Evolutionary conservation across 306 rosid genomes (phyloP).

Genomic region (Cicer pinnatifidum): DNA sequence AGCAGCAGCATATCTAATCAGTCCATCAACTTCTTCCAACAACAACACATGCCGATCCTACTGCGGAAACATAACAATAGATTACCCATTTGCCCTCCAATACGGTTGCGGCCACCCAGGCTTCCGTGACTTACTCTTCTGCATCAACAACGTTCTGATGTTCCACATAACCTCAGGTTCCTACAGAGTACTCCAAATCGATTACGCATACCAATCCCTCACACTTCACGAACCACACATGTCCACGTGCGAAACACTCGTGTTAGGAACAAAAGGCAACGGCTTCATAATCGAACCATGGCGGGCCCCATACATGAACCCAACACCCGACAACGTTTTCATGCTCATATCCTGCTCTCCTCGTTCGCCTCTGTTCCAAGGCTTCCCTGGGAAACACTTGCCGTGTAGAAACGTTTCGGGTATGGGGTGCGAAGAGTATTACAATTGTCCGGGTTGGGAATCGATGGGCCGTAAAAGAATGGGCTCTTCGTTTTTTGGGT

Average conservation of each 20-base stretch:
- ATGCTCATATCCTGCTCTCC: slow-evolving; percentile 93
- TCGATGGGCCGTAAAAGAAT: slow-evolving; percentile 59
- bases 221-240: slow-evolving; percentile 93
- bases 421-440: slow-evolving; percentile 90
- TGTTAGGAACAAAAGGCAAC: slow-evolving; percentile 73
- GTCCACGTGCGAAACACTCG: slow-evolving; percentile 76
- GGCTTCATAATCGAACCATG: slow-evolving; percentile 81
- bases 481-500: slow-evolving; percentile 56
- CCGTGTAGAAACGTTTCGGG: slow-evolving; percentile 91
- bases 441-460: slow-evolving; percentile 88
- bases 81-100: slow-evolving; percentile 80
- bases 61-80: slow-evolving; percentile 89
- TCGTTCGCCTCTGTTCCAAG: slow-evolving; percentile 84
- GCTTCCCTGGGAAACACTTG: slow-evolving; percentile 86
- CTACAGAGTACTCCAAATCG: slow-evolving; percentile 83
- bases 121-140: slow-evolving; percentile 81
- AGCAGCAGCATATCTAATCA: slow-evolving; percentile 37
- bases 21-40: slow-evolving; percentile 35
- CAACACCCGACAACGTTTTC: slow-evolving; percentile 79
- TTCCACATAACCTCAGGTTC: slow-evolving; percentile 88
- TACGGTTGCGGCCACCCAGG: slow-evolving; percentile 98
- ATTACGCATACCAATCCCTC: slow-evolving; percentile 83
- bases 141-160: slow-evolving; percentile 91
- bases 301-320: slow-evolving; percentile 80
- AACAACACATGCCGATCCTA: slow-evolving; percentile 71